Percentiles rank a stretch among this genome's conserved stretches.
Evolutionary conservation across 805 yeast species (phyloP).

Genomic region (Candida dendrica): DNA sequence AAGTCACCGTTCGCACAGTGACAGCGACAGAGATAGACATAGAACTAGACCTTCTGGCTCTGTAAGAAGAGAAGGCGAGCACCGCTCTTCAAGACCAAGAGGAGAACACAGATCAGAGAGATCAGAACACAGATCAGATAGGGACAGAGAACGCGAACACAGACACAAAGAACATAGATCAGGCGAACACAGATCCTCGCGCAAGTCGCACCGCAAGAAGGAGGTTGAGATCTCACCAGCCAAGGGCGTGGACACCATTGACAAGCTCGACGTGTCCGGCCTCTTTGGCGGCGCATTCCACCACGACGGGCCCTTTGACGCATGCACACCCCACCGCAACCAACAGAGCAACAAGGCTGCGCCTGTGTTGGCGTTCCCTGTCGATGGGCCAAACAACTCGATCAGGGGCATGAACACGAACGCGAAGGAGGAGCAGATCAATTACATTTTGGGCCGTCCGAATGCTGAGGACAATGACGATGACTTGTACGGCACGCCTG

Average conservation of each 20-base stretch:
- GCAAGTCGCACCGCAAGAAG: constrained; percentile 25
- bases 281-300: constrained; percentile 92
- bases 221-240: constrained; percentile 38
- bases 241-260: constrained; percentile 85
- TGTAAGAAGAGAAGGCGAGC: not conserved
- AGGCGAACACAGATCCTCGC: constrained; percentile 10
- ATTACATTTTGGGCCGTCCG: constrained; percentile 69
- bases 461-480: constrained; percentile 43
- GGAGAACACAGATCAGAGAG: constrained; percentile 11
- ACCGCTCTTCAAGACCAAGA: constrained; percentile 6
- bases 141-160: constrained; percentile 7
- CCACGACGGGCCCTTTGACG: constrained; percentile 98
- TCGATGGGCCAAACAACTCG: constrained; percentile 87
- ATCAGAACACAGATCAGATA: constrained; percentile 6
- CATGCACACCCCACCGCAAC: constrained; percentile 95
- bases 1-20: constrained; percentile 18
- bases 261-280: constrained; percentile 92
- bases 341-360: constrained; percentile 68
- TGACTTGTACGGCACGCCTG: not conserved
- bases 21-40: constrained; percentile 5
- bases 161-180: constrained; percentile 15
- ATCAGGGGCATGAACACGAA: constrained; percentile 58
- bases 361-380: constrained; percentile 93
- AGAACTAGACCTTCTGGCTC: constrained; percentile 1
- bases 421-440: constrained; percentile 55